phyloP scores from a whole-genome alignment of 768 basidiomycete species.

The Termitomyces sp. region DNA sequence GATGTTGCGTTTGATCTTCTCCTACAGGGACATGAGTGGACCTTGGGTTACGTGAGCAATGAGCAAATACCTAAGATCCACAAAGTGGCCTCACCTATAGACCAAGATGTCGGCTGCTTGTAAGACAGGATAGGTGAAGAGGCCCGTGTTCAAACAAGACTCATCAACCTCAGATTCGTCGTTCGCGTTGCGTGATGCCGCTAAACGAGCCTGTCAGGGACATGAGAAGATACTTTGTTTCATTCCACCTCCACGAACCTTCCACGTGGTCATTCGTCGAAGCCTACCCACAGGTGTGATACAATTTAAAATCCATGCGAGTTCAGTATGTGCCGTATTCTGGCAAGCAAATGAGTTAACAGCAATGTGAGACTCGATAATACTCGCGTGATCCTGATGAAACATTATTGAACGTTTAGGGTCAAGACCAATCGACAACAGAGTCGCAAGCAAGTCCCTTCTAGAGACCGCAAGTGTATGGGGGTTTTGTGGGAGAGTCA shows the following conservation, averaged over 20 bases:
- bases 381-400: slow-evolving; percentile 82
- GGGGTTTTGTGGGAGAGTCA: slow-evolving; percentile 89
- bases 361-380: not conserved
- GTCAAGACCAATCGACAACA: slow-evolving; percentile 84
- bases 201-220: slow-evolving; percentile 61
- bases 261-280: slow-evolving; percentile 95
- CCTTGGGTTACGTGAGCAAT: slow-evolving; percentile 30
- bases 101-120: slow-evolving; percentile 91
- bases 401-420: slow-evolving; percentile 71
- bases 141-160: slow-evolving; percentile 72
- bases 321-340: slow-evolving; percentile 81
- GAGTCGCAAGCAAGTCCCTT: slow-evolving; percentile 72
- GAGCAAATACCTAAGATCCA: not conserved
- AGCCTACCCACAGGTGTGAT: slow-evolving; percentile 79
- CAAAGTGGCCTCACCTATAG: slow-evolving; percentile 54
- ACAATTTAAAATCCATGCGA: slow-evolving; percentile 89
- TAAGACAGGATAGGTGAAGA: slow-evolving; percentile 89
- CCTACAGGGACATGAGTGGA: slow-evolving; percentile 95
- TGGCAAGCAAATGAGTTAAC: slow-evolving; percentile 21
- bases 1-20: slow-evolving; percentile 93
- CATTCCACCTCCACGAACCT: slow-evolving; percentile 42
- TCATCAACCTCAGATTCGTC: slow-evolving; percentile 79
- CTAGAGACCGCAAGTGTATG: slow-evolving; percentile 53
- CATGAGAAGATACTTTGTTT: not conserved
- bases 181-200: slow-evolving; percentile 66